These are phyloP conservation scores for Colletotrichum coccodes DNA, from an alignment of 2,329 filamentous ascomycete species.

Conservation along the genomic window DNA sequence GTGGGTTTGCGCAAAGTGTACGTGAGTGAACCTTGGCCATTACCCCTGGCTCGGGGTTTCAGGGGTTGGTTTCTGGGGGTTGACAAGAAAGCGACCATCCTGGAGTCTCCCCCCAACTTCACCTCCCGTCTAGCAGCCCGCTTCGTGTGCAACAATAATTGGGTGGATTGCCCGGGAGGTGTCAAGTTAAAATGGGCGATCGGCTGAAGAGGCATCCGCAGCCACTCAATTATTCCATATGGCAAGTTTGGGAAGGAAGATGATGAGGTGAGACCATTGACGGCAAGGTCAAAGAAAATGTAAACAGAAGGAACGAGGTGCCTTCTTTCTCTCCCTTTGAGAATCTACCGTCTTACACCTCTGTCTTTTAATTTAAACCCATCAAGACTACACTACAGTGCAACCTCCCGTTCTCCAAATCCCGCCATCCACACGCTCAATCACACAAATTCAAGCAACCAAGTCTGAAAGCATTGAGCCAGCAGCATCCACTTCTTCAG, in stretches of 20 bases:
- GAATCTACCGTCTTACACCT: background rate
- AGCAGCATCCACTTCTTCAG: background rate
- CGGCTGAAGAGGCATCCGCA: background rate
- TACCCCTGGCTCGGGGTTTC: background rate
- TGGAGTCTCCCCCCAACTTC: conserved; percentile 12
- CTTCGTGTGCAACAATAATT: conserved; percentile 21
- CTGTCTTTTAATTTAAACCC: background rate
- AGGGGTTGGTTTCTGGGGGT: background rate
- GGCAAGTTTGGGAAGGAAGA: background rate
- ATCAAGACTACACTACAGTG: background rate
- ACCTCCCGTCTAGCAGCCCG: background rate
- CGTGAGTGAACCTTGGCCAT: background rate
- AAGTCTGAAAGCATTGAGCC: conserved; percentile 5
- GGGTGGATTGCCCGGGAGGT: conserved; percentile 1
- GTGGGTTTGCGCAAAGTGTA: background rate
- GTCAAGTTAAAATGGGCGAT: background rate
- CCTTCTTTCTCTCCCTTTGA: background rate
- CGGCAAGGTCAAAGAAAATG: background rate
- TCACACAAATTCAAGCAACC: background rate
- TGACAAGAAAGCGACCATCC: background rate
- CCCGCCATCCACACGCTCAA: background rate
- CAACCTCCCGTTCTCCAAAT: background rate
- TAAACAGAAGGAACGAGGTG: background rate
- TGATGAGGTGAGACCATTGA: conserved; percentile 1
- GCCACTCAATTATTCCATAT: background rate